Conservation (phyloP, 768 basidiomycete species). For the Calocybe gangraenosa region DNA sequence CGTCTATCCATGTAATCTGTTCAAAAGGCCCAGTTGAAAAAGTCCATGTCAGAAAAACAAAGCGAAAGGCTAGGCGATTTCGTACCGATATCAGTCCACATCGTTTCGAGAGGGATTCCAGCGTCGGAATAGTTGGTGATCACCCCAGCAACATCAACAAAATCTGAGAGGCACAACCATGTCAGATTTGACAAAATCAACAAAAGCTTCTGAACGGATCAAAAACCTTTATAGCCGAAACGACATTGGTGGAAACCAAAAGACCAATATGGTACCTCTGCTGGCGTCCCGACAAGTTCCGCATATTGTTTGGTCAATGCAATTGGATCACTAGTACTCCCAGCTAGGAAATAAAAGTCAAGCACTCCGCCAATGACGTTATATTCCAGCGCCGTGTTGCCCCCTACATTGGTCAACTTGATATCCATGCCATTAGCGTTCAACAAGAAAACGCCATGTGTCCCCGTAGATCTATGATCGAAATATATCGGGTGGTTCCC, state of each 20-base stretch:
- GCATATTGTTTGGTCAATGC: conserved; percentile 67
- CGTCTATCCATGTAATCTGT: conserved; percentile 67
- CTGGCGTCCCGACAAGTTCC: conserved; percentile 59
- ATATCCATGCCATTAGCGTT: conserved; percentile 78
- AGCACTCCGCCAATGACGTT: conserved; percentile 74
- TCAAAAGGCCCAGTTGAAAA: too few relatives aligned
- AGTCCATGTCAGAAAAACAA: background rate
- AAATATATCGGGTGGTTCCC: conserved; percentile 72
- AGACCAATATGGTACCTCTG: conserved; percentile 73
- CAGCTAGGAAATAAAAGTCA: conserved; percentile 77
- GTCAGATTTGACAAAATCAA: background rate
- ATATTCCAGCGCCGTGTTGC: conserved; percentile 56
- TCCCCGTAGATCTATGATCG: conserved; percentile 61
- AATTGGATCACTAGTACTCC: conserved; percentile 53
- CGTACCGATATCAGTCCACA: conserved; percentile 76
- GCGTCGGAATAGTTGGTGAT: conserved; percentile 59
- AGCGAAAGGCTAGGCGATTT: background rate
- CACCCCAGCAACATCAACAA: conserved; percentile 56
- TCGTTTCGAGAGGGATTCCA: conserved; percentile 66
- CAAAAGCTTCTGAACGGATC: conserved; percentile 9
- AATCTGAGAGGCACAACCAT: conserved; percentile 38
- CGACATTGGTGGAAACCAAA: conserved; percentile 73
- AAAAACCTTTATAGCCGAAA: conserved; percentile 56
- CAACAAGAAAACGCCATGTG: conserved; percentile 67
- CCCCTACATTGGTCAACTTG: conserved; percentile 46